These are phyloP conservation scores for Debaryomyces coudertii DNA, from an alignment of 1,139 yeast genomes.

Conservation along the genomic window DNA sequence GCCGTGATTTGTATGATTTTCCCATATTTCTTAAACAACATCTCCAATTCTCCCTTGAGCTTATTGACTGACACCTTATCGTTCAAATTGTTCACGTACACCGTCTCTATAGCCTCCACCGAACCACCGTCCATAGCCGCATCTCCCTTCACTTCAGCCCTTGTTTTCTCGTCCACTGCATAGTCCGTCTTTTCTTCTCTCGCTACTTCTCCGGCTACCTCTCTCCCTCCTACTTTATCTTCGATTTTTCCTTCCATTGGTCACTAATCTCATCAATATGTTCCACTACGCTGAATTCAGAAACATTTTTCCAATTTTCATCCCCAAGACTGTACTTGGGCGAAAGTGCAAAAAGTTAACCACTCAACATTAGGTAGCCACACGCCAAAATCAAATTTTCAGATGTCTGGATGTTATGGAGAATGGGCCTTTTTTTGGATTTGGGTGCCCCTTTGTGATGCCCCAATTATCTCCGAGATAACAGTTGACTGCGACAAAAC, in stretches of 20 bases:
- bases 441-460: neutral
- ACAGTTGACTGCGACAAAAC: neutral
- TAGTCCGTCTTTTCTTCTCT: neutral
- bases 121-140: neutral
- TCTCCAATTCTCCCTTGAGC: slow-evolving; percentile 47
- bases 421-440: neutral
- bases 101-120: slow-evolving; percentile 32
- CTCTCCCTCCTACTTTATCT: neutral
- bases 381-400: neutral
- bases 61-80: slow-evolving; percentile 63
- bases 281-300: neutral
- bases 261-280: neutral
- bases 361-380: neutral
- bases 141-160: neutral
- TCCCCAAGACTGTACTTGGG: neutral
- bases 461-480: neutral
- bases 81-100: slow-evolving; percentile 71
- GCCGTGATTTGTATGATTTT: slow-evolving; percentile 58
- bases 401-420: neutral
- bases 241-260: neutral
- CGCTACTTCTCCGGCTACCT: neutral
- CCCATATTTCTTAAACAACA: slow-evolving; percentile 51
- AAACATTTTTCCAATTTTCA: neutral
- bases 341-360: neutral
- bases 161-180: neutral